These are phyloP conservation scores for Pseudopithomyces chartarum DNA, from an alignment of 2,329 filamentous ascomycete genomes.

Conservation along the genomic window DNA sequence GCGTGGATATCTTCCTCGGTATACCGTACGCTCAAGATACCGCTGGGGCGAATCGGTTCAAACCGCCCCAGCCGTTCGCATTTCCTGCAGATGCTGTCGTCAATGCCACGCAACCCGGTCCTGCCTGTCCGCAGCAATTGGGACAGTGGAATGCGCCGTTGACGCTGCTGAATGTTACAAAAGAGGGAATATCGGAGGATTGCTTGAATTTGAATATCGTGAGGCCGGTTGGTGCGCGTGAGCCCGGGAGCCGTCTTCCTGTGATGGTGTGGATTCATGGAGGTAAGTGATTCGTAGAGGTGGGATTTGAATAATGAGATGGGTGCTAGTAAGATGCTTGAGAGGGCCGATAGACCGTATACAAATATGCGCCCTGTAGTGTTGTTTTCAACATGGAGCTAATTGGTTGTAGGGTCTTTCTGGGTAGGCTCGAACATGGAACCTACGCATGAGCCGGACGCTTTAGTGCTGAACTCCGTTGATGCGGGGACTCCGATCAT, in stretches of 20 bases:
- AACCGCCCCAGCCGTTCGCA: slow-evolving; percentile 47
- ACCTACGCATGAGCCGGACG: slow-evolving; percentile 49
- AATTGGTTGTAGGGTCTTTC: slow-evolving; percentile 19
- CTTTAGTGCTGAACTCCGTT: slow-evolving; percentile 53
- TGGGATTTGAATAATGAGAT: too few relatives aligned
- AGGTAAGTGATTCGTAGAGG: slow-evolving; percentile 7
- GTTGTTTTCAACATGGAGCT: background rate
- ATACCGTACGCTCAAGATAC: slow-evolving; percentile 57
- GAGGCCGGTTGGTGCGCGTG: slow-evolving; percentile 51
- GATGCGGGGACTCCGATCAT: slow-evolving; percentile 48
- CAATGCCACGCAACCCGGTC: slow-evolving; percentile 48
- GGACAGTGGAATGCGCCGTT: slow-evolving; percentile 35
- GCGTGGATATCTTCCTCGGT: slow-evolving; percentile 55
- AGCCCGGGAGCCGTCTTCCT: slow-evolving; percentile 50
- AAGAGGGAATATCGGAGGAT: slow-evolving; percentile 52
- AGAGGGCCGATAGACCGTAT: background rate
- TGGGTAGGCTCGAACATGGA: slow-evolving; percentile 39
- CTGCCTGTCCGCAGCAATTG: slow-evolving; percentile 52
- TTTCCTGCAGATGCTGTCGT: slow-evolving; percentile 41
- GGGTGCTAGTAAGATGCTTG: too few relatives aligned
- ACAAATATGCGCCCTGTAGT: background rate
- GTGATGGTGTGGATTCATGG: slow-evolving; percentile 66
- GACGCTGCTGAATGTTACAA: slow-evolving; percentile 42
- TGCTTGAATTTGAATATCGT: slow-evolving; percentile 67
- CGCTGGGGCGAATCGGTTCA: slow-evolving; percentile 52